phyloP scores from a whole-genome alignment of 1,284 basidiomycete species.

The Malassezia sympodialis region DNA sequence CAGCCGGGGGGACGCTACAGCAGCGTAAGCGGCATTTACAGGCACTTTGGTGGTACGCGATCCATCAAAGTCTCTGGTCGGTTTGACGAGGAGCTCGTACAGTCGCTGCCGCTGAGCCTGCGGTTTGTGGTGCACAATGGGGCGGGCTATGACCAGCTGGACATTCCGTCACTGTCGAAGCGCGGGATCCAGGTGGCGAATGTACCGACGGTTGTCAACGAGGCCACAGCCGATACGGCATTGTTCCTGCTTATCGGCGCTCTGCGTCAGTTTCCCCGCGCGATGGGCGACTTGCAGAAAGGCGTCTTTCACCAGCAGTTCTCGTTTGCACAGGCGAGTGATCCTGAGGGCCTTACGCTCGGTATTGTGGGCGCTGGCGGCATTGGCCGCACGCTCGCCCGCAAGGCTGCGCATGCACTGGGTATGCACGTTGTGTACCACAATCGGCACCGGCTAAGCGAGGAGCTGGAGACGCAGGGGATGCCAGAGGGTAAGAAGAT shows the following conservation, averaged over 20 bases:
- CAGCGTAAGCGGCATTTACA: constrained; percentile 66
- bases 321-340: constrained; percentile 24
- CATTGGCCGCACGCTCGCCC: constrained; percentile 33
- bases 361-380: constrained; percentile 42
- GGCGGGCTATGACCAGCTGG: constrained; percentile 42
- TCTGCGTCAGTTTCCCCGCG: constrained; percentile 30
- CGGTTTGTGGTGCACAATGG: constrained; percentile 40
- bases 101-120: constrained; percentile 22
- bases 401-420: constrained; percentile 35
- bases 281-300: constrained; percentile 20
- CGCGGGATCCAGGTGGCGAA: constrained; percentile 33
- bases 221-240: constrained; percentile 37
- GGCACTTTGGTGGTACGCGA: constrained; percentile 55
- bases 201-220: constrained; percentile 36
- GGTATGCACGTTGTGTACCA: constrained; percentile 40
- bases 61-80: constrained; percentile 24
- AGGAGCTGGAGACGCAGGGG: constrained; percentile 38
- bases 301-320: constrained; percentile 32
- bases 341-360: constrained; percentile 32
- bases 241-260: constrained; percentile 37
- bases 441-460: constrained; percentile 28
- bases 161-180: constrained; percentile 23
- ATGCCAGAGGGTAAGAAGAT: constrained; percentile 24
- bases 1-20: constrained; percentile 53
- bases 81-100: constrained; percentile 34